These are phyloP conservation scores for Prosopis cineraria DNA, from an alignment of 306 rosid genomes.

Conservation along the genomic window DNA sequence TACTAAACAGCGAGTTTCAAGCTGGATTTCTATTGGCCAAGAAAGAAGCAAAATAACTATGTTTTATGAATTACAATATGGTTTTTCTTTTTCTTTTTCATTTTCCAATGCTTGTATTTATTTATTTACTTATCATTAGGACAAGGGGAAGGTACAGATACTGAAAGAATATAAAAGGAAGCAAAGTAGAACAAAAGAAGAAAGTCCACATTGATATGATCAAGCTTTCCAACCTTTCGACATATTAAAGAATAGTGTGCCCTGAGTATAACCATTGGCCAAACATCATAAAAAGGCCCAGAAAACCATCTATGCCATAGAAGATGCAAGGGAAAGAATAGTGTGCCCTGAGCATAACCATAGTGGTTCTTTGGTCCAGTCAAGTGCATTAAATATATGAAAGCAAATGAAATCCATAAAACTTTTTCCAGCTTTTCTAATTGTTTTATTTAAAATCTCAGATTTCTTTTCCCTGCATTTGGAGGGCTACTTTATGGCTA, in stretches of 20 bases:
- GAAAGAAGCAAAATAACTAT: not conserved
- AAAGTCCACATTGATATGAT: not conserved
- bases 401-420: not conserved
- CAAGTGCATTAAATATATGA: not conserved
- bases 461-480: conserved; percentile 70
- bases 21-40: not conserved
- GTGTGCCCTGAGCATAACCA: too few relatives aligned
- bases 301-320: not conserved
- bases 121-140: not conserved
- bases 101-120: not conserved
- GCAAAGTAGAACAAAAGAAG: not conserved
- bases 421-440: not conserved
- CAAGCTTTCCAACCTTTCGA: not conserved
- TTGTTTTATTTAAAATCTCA: conserved; percentile 30
- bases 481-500: conserved; percentile 73
- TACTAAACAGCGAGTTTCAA: not conserved
- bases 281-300: not conserved
- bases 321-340: too few relatives aligned
- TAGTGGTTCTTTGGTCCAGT: too few relatives aligned
- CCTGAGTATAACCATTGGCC: not conserved
- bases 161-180: not conserved
- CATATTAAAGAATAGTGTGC: not conserved
- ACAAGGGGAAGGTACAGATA: not conserved
- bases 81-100: not conserved
- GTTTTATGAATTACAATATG: not conserved